Percentiles rank a stretch among this genome's conserved stretches.
Evolutionary conservation across 2,329 filamentous ascomycete species (phyloP).

Genomic region (Coleophoma eucalyptorum): DNA sequence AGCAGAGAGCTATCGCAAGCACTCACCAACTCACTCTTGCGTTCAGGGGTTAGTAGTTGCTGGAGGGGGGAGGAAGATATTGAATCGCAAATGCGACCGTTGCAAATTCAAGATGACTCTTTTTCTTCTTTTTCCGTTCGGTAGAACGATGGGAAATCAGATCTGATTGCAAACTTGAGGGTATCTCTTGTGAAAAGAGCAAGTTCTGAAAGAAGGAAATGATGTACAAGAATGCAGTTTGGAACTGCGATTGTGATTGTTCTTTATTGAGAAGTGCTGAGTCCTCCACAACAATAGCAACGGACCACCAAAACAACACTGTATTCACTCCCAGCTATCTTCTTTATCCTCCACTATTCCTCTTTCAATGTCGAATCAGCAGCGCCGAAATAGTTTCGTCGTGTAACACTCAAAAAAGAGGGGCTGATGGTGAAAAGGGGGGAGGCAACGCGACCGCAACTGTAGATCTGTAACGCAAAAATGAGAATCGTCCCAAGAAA

Average conservation of each 20-base stretch:
- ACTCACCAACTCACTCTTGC: conserved; percentile 17
- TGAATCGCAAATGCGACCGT: conserved; percentile 24
- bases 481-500: too few relatives aligned
- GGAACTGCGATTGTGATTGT: conserved; percentile 20
- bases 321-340: conserved; percentile 7
- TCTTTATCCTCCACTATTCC: conserved; percentile 6
- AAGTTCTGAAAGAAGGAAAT: conserved; percentile 25
- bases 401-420: too few relatives aligned
- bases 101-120: conserved; percentile 27
- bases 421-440: too few relatives aligned
- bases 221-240: conserved; percentile 30
- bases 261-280: conserved; percentile 17
- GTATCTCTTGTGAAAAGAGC: conserved; percentile 25
- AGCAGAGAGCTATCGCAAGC: conserved; percentile 12
- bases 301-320: conserved; percentile 15
- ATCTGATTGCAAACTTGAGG: conserved; percentile 31
- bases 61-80: conserved; percentile 16
- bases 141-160: conserved; percentile 30
- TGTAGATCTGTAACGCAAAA: too few relatives aligned
- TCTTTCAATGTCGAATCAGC: too few relatives aligned
- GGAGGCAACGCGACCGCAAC: too few relatives aligned
- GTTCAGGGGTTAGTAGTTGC: conserved; percentile 20
- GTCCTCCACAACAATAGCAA: conserved; percentile 22
- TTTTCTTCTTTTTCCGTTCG: conserved; percentile 28
- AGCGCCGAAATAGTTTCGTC: too few relatives aligned